These are phyloP conservation scores for Hygrophorus pudorinus DNA, from an alignment of 768 basidiomycete genomes.

Conservation along the genomic window DNA sequence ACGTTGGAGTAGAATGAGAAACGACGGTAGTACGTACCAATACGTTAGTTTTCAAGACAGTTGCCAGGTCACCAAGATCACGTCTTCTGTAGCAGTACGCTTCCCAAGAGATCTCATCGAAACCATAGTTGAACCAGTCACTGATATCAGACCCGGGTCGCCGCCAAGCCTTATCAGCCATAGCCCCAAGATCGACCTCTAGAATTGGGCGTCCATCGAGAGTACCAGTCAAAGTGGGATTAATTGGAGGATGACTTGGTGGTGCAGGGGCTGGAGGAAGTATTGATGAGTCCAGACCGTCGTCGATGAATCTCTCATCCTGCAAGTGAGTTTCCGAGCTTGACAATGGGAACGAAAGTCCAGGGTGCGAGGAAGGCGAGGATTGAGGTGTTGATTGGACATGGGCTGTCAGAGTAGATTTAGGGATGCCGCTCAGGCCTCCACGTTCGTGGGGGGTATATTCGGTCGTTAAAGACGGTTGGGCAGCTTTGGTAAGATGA, in stretches of 20 bases:
- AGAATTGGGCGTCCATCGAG: constrained; percentile 73
- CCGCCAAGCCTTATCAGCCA: constrained; percentile 85
- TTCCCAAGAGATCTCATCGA: constrained; percentile 95
- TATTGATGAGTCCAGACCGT: constrained; percentile 51
- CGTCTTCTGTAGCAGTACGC: constrained; percentile 81
- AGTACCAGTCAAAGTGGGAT: constrained; percentile 54
- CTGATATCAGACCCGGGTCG: constrained; percentile 85
- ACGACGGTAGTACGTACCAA: constrained; percentile 41
- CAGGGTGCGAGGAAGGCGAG: constrained; percentile 8
- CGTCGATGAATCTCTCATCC: constrained; percentile 24
- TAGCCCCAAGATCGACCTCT: constrained; percentile 68
- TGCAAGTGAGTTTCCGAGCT: constrained; percentile 14
- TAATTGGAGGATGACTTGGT: constrained; percentile 71
- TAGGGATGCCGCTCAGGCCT: constrained; percentile 23
- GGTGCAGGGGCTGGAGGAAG: constrained; percentile 64
- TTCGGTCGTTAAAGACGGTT: constrained; percentile 67
- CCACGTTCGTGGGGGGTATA: constrained; percentile 68
- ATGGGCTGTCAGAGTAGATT: constrained; percentile 10
- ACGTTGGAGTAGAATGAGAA: constrained; percentile 1
- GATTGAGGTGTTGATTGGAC: constrained; percentile 10
- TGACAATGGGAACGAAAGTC: too few relatives aligned
- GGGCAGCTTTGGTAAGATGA: constrained; percentile 23
- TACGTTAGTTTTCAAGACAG: constrained; percentile 74
- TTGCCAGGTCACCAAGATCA: constrained; percentile 71
- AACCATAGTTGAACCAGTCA: constrained; percentile 99